phyloP scores from a whole-genome alignment of 371 early-diverging fungal species.

The Lichtheimia ramosa region DNA sequence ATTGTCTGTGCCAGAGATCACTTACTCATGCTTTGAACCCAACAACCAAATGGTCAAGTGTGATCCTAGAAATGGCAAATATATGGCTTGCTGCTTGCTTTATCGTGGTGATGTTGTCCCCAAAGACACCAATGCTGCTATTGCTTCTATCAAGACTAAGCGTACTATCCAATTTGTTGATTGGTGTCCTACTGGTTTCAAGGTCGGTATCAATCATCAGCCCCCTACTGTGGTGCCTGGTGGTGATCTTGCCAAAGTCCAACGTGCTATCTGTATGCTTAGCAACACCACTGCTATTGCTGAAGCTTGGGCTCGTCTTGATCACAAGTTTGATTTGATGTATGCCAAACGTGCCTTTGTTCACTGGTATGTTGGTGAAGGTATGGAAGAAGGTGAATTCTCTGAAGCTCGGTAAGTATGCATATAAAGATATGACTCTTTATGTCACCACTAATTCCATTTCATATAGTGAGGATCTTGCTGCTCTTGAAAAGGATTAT shows the following conservation, averaged over 20 bases:
- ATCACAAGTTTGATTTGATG: slow-evolving; percentile 94
- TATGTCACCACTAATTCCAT: too few species aligned
- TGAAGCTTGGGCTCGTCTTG: slow-evolving; percentile 91
- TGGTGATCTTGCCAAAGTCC: slow-evolving; percentile 83
- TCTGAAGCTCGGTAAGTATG: slow-evolving; percentile 67
- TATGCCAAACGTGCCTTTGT: slow-evolving; percentile 96
- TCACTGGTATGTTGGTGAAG: slow-evolving; percentile 98
- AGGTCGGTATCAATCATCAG: slow-evolving; percentile 88
- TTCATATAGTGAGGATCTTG: slow-evolving; percentile 78
- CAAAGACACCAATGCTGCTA: slow-evolving; percentile 85
- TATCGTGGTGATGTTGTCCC: slow-evolving; percentile 91
- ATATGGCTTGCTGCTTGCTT: slow-evolving; percentile 92
- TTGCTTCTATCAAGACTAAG: slow-evolving; percentile 86
- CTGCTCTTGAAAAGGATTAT: slow-evolving; percentile 98
- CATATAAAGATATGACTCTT: too few species aligned
- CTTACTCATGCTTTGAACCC: slow-evolving; percentile 89
- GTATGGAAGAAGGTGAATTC: slow-evolving; percentile 90
- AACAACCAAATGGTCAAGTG: slow-evolving; percentile 96
- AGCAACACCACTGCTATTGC: slow-evolving; percentile 94
- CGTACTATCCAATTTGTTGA: slow-evolving; percentile 92
- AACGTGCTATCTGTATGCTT: slow-evolving; percentile 90
- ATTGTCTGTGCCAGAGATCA: slow-evolving; percentile 85
- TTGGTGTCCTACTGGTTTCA: slow-evolving; percentile 92
- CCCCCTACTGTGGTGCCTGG: slow-evolving; percentile 86
- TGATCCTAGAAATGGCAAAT: slow-evolving; percentile 90